Percentiles rank a stretch among this genome's conserved stretches.
Evolutionary conservation across 2,329 filamentous ascomycete species (phyloP).

Genomic region (Talaromyces verruculosus): DNA sequence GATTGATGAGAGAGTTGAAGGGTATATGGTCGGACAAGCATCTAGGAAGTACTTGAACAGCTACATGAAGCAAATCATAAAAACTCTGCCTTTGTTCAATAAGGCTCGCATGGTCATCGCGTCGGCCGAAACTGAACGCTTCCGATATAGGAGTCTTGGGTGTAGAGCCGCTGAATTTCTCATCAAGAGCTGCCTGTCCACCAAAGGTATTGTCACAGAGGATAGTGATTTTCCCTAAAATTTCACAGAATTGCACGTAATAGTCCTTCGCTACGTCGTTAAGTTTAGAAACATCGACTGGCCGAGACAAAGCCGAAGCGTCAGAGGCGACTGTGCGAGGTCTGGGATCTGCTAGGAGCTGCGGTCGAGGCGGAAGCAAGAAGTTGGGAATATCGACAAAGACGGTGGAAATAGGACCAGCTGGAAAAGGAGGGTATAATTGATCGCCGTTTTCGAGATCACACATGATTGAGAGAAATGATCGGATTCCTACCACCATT

Average conservation of each 20-base stretch:
- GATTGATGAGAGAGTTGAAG: slow-evolving; percentile 89
- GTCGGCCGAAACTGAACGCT: slow-evolving; percentile 83
- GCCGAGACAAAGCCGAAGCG: slow-evolving; percentile 39
- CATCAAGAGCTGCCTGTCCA: slow-evolving; percentile 89
- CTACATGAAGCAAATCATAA: slow-evolving; percentile 92
- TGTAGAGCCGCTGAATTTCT: slow-evolving; percentile 83
- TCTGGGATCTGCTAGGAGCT: slow-evolving; percentile 39
- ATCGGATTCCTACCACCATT: slow-evolving; percentile 94
- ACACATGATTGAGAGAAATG: slow-evolving; percentile 88
- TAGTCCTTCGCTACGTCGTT: slow-evolving; percentile 78
- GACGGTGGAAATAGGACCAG: slow-evolving; percentile 50
- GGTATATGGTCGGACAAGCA: slow-evolving; percentile 88
- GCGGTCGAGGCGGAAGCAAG: slow-evolving; percentile 37
- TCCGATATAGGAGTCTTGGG: slow-evolving; percentile 95
- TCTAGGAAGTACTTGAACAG: slow-evolving; percentile 91
- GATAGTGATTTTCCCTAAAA: slow-evolving; percentile 91
- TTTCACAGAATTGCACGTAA: slow-evolving; percentile 89
- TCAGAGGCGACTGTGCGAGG: slow-evolving; percentile 33
- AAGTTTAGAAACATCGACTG: slow-evolving; percentile 62
- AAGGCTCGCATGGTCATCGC: slow-evolving; percentile 72
- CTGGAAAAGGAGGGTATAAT: slow-evolving; percentile 78
- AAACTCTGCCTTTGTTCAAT: slow-evolving; percentile 89
- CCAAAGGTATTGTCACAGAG: slow-evolving; percentile 97
- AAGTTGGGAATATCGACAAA: slow-evolving; percentile 40
- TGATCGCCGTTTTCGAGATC: slow-evolving; percentile 84